These are phyloP conservation scores for Colletotrichum sp. DNA, from an alignment of 2,329 filamentous ascomycete species.

Conservation along the genomic window DNA sequence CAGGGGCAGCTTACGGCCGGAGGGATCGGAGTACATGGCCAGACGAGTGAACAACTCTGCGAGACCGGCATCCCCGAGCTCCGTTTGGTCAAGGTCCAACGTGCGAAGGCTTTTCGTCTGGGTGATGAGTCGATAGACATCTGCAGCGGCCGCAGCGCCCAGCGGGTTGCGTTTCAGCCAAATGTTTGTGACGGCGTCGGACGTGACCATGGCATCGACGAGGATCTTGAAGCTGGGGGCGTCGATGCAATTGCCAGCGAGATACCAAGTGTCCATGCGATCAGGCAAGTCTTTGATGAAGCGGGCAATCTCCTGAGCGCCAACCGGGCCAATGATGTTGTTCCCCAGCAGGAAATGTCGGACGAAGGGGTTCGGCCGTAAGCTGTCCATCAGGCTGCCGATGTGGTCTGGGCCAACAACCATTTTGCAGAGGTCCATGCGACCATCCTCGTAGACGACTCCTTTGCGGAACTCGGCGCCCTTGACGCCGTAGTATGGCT, in stretches of 20 bases:
- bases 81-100: constrained; percentile 58
- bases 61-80: constrained; percentile 53
- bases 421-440: constrained; percentile 62
- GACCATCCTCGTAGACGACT: constrained; percentile 54
- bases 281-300: constrained; percentile 51
- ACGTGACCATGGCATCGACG: constrained; percentile 49
- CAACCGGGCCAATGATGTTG: constrained; percentile 57
- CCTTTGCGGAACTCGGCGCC: constrained; percentile 41
- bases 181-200: constrained; percentile 50
- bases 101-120: constrained; percentile 48
- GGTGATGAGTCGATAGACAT: constrained; percentile 50
- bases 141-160: constrained; percentile 37
- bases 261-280: constrained; percentile 60
- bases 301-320: constrained; percentile 48
- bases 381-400: constrained; percentile 51
- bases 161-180: constrained; percentile 63
- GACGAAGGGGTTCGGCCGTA: constrained; percentile 51
- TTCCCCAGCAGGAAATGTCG: constrained; percentile 59
- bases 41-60: constrained; percentile 46
- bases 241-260: constrained; percentile 60
- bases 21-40: constrained; percentile 32
- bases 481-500: constrained; percentile 39
- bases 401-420: constrained; percentile 58
- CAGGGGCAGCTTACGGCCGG: constrained; percentile 31
- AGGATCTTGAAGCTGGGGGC: constrained; percentile 43